phyloP scores from a whole-genome alignment of 257 asterid species.

The Paulownia fortunei region DNA sequence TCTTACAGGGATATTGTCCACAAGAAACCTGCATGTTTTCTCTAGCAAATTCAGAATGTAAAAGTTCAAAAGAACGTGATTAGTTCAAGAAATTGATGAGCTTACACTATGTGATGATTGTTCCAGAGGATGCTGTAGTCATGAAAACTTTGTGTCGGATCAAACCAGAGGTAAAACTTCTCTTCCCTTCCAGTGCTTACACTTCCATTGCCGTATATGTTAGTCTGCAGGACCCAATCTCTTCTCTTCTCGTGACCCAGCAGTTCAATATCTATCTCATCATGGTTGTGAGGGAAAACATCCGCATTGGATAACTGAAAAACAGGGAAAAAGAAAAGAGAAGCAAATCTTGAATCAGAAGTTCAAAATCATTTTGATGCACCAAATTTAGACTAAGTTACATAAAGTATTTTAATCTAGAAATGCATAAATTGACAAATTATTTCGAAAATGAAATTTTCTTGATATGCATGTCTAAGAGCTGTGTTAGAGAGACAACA shows the following conservation, averaged over 20 bases:
- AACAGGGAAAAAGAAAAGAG: background rate
- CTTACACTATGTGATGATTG: conserved; percentile 80
- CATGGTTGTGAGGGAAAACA: conserved; percentile 75
- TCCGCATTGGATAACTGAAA: conserved; percentile 67
- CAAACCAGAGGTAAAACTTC: conserved; percentile 89
- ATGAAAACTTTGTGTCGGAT: conserved; percentile 72
- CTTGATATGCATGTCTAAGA: too few species aligned
- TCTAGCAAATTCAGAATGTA: too few species aligned
- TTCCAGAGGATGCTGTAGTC: conserved; percentile 87
- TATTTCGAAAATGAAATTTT: too few species aligned
- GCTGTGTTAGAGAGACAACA: too few species aligned
- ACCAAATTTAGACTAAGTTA: too few species aligned
- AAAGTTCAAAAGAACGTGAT: too few species aligned
- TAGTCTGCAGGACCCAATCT: conserved; percentile 84
- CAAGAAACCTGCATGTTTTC: conserved; percentile 58
- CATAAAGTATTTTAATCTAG: too few species aligned
- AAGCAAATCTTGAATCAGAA: background rate
- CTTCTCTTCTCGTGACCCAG: conserved; percentile 88
- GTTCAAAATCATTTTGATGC: too few species aligned
- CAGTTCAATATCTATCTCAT: conserved; percentile 78
- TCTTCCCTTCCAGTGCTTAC: conserved; percentile 82
- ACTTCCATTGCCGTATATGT: conserved; percentile 87
- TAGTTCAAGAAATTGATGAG: background rate
- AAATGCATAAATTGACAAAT: too few species aligned
- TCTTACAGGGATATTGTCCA: conserved; percentile 81